Conservation (phyloP, 352 stramenopile genomes). For the Phytophthora rubi region DNA sequence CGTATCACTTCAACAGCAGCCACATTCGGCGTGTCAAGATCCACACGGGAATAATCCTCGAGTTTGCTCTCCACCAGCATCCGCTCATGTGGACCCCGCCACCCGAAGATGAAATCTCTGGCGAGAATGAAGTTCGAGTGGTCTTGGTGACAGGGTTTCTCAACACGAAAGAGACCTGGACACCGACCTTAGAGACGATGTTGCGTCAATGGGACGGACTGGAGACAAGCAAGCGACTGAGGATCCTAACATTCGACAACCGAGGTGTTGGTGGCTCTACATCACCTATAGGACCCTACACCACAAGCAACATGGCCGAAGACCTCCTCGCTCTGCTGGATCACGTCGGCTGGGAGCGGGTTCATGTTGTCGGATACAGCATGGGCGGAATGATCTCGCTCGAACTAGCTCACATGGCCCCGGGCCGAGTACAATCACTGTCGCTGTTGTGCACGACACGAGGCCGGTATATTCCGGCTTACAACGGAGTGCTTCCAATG, state of each 20-base stretch:
- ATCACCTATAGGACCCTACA: slow-evolving; percentile 44
- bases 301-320: slow-evolving; percentile 50
- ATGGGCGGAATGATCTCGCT: slow-evolving; percentile 64
- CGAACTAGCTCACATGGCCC: slow-evolving; percentile 40
- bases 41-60: slow-evolving; percentile 43
- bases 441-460: slow-evolving; percentile 51
- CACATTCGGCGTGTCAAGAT: slow-evolving; percentile 37
- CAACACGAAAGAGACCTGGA: slow-evolving; percentile 52
- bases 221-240: slow-evolving; percentile 12
- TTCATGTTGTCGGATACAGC: slow-evolving; percentile 50
- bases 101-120: not conserved
- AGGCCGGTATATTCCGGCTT: slow-evolving; percentile 42
- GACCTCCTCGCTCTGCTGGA: slow-evolving; percentile 51
- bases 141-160: slow-evolving; percentile 55
- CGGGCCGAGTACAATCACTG: slow-evolving; percentile 46
- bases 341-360: slow-evolving; percentile 44
- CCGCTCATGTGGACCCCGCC: slow-evolving; percentile 19
- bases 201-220: slow-evolving; percentile 37
- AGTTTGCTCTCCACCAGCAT: slow-evolving; percentile 46
- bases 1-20: slow-evolving; percentile 38
- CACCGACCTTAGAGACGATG: slow-evolving; percentile 43
- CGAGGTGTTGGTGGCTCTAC: slow-evolving; percentile 49
- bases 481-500: slow-evolving; percentile 37
- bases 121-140: slow-evolving; percentile 31
- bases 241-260: slow-evolving; percentile 57